These are phyloP conservation scores for Picea sitchensis DNA, from an alignment of 75 land plant genomes.

Conservation along the genomic window DNA sequence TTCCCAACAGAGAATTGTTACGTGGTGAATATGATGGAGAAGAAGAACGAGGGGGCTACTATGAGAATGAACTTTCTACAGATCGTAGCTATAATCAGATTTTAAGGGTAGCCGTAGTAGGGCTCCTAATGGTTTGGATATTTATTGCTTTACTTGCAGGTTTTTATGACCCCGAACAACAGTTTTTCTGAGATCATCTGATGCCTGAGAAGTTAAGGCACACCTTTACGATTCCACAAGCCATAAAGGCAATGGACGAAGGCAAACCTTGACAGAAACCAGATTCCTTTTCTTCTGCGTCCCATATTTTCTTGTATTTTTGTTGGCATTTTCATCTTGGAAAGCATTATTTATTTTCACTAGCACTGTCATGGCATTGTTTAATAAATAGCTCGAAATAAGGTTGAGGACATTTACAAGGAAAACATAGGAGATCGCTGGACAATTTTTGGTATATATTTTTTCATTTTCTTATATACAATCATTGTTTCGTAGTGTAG, in stretches of 20 bases:
- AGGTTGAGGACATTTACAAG: neutral
- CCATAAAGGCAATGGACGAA: neutral
- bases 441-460: neutral
- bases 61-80: constrained; percentile 2
- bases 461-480: neutral
- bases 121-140: constrained; percentile 60
- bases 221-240: neutral
- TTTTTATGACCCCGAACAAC: constrained; percentile 30
- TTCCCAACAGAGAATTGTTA: neutral
- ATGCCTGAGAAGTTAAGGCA: neutral
- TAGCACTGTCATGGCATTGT: neutral
- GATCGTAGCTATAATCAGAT: constrained; percentile 16
- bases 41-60: neutral
- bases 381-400: neutral
- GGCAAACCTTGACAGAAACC: neutral
- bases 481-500: neutral
- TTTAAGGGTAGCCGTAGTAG: constrained; percentile 47
- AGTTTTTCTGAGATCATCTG: neutral
- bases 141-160: constrained; percentile 45
- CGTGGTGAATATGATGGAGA: neutral
- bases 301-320: neutral
- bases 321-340: neutral
- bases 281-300: neutral
- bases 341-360: neutral
- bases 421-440: neutral